phyloP scores from a whole-genome alignment of 139 green algal species.

The Coelastrella sp. region DNA sequence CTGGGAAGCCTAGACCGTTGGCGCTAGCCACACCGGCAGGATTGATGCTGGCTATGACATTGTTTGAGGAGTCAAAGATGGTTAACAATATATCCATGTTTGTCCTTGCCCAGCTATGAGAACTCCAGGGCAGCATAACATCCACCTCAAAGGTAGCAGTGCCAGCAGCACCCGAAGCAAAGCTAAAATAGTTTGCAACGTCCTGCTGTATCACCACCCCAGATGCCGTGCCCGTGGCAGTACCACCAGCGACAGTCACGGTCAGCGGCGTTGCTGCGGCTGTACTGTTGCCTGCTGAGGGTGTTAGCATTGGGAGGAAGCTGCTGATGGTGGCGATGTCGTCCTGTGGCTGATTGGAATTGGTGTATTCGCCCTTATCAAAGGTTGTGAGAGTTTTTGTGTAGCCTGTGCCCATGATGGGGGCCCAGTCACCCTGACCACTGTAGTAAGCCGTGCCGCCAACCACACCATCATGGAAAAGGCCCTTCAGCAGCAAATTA shows the following conservation, averaged over 20 bases:
- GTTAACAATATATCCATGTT: not conserved
- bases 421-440: conserved; percentile 30
- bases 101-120: not conserved
- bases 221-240: not conserved
- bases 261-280: not conserved
- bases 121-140: not conserved
- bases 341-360: conserved; percentile 35
- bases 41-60: not conserved
- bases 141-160: not conserved
- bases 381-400: conserved; percentile 17
- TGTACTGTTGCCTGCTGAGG: not conserved
- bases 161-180: not conserved
- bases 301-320: not conserved
- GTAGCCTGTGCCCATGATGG: conserved; percentile 29
- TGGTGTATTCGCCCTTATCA: conserved; percentile 23
- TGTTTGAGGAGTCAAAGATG: not conserved
- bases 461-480: conserved; percentile 12
- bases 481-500: not conserved
- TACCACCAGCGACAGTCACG: not conserved
- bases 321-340: conserved; percentile 28
- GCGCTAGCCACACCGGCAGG: not conserved
- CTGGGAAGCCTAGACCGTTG: not conserved
- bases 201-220: not conserved
- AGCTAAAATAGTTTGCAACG: not conserved
- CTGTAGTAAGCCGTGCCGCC: not conserved